Base-by-base conservation (phyloP, 73 alveolate species). In the Urostyla sp. region DNA sequence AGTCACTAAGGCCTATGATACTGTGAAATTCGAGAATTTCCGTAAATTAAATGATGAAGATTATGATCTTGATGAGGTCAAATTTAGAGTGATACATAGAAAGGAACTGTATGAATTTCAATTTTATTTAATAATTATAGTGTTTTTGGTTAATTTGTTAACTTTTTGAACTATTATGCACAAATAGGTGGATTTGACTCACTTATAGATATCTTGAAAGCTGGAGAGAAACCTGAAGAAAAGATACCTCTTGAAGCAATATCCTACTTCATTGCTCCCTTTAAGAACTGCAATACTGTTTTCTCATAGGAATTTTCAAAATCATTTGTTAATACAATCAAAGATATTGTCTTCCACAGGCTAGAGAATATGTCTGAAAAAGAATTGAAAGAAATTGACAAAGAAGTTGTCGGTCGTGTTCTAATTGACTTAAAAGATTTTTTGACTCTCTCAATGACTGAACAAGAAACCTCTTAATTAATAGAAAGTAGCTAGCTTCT, bases 371-470 rank as follows among this genome's bases (percentile, higher is more conserved):
- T 88, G 79, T 26, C 63, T 26, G 95, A 88, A 31, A 67, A 69
- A 27, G 95, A 88, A 46, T 58, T 88, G 43, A 88, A 88, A 63
- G 95, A 88, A 31, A 54, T 88, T 23, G 90, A 88, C 20, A 78
- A 82, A 36, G 87, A 81, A 21, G 43, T 58, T 18, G 51, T 88
- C 35, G 45, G 66, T 24, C 52, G 61, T 4, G 51, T 83, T 2
- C 72, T 88, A 23, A 27, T 21, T 44, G 87, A 59, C 2, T 43
- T 88, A 54, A 81, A 67, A 74, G 91, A 88, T 28, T 85, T 76
- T 38, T 32, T 85, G 24, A 44, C 54, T 0, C 40, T 77, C 6
- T 27, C 61, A 0, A 49, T 49, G 16, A 49, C 28, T 23, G 92
- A 84, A n/a, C 66, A 15, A 31, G 83, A 55, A 0, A 72, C 81